Evolutionary conservation across 495 filamentous ascomycete genomes (phyloP).

Genomic region (Recurvomyces mirabilis): DNA sequence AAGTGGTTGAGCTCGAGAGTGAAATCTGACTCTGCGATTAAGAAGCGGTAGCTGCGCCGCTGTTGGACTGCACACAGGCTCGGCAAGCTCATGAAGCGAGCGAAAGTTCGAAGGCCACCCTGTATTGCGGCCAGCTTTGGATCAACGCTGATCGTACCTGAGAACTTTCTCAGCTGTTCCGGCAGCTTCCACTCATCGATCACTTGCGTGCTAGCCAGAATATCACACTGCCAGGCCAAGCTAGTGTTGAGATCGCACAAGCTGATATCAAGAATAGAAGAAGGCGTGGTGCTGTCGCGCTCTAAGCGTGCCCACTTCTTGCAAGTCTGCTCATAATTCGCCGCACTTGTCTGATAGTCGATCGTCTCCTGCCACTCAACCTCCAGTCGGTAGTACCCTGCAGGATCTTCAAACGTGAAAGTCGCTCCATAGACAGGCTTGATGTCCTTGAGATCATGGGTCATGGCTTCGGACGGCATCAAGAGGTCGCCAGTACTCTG

Average conservation of each 20-base stretch:
- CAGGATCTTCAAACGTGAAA: slow-evolving; percentile 12
- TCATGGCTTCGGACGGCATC: slow-evolving; percentile 7
- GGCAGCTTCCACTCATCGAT: slow-evolving; percentile 18
- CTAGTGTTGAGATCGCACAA: slow-evolving; percentile 16
- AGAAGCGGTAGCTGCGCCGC: slow-evolving; percentile 12
- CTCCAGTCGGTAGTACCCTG: slow-evolving; percentile 14
- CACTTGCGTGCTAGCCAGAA: slow-evolving; percentile 8
- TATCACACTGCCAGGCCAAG: slow-evolving; percentile 20
- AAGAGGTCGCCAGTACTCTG: slow-evolving; percentile 8
- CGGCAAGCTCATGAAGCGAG: slow-evolving; percentile 2
- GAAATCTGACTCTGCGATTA: slow-evolving; percentile 12
- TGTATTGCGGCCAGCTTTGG: not conserved
- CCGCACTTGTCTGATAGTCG: not conserved
- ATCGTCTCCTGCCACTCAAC: slow-evolving; percentile 12
- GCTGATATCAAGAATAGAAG: slow-evolving; percentile 13
- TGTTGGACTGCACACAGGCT: slow-evolving; percentile 13
- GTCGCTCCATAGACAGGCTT: slow-evolving; percentile 14
- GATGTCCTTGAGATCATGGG: slow-evolving; percentile 8
- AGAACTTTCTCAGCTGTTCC: slow-evolving; percentile 2
- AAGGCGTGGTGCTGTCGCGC: slow-evolving; percentile 2
- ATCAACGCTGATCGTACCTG: slow-evolving; percentile 4
- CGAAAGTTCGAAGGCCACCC: slow-evolving; percentile 1
- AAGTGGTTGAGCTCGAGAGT: slow-evolving; percentile 19
- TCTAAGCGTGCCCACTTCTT: slow-evolving; percentile 22
- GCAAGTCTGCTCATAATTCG: slow-evolving; percentile 9